Evolutionary conservation across 2,329 filamentous ascomycete genomes (phyloP), one percentile per base, ranked within the genome.

Genomic region (Cytospora piceicola): DNA sequence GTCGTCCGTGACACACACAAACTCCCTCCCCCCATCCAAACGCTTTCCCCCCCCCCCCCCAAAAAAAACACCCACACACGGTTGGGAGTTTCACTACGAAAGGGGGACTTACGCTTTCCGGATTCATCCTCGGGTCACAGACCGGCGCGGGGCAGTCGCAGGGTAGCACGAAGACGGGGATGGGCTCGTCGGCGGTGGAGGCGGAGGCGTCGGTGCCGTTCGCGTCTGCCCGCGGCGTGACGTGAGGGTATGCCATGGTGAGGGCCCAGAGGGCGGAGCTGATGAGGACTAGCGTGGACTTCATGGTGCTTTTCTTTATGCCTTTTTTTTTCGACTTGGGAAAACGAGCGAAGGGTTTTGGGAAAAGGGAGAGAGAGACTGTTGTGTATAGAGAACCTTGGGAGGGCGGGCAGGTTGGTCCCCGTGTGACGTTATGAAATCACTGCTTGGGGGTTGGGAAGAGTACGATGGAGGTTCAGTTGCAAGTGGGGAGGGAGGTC

Each of bases 51-150:
- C 30, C 4, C 30, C 30, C 30, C 30, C 30, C n/a, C n/a, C n/a
- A n/a, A n/a, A n/a, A n/a, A 8, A 3, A 34, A 34, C 32, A 4
- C 32, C 32, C 32, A 34, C 8, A 4, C 32, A 8, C 32, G 8
- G 11, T 34, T 34, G 7, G n/a, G n/a, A 12, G 12, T 36, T n/a
- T n/a, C n/a, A n/a, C n/a, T n/a, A n/a, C n/a, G n/a, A n/a, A 15
- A 12, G 32, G 29, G 15, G 32, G 27, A 67, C 70, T 66, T 36
- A 71, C 70, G 17, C 68, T 67, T 56, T 69, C 68, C 20, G 60
- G 29, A 22, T 61, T 70, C 61, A 71, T 36, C 58, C 67, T 61
- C 2, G 68, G 36, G 3, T 67, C 67, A 49, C 70, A 72, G 49
- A 58, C 55, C 9, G 64, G 54, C 11, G 58, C 20, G 20, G 60